Base-by-base conservation (phyloP, 2,329 filamentous ascomycete genomes). In the Pseudocercospora musae region DNA sequence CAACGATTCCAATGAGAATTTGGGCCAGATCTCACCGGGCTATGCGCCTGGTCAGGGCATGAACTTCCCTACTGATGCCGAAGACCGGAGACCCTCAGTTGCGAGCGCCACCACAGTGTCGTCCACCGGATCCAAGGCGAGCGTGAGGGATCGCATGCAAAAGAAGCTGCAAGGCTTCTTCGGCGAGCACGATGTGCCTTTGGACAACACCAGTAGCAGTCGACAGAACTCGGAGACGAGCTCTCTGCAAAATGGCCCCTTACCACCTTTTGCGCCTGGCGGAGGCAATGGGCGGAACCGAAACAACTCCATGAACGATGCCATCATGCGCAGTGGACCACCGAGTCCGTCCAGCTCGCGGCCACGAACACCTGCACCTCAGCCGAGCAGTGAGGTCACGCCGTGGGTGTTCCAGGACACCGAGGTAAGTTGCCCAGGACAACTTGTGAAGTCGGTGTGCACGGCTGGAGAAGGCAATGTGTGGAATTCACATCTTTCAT, bases 81-180 rank as follows among this genome's bases (percentile, higher is more conserved):
- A 96, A 72, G 89, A 90, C 69, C 83, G 95, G 66, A 85, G 94
- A 55, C 94, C 94, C 1, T 98, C 95, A 3, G 85, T 92, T 56
- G 92, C 92, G 42, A 97, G 93, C 76, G 87, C 93, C 66, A 92
- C 89, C 13, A 96, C 89, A 4, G 86, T 91, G 61, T 95, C 93
- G 77, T 96, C 94, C 73, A 86, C 90, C 68, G 90, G 91, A 33
- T 96, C 94, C 46, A 89, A 88, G 77, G 84, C 87, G 65, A 88
- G 86, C 64, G 83, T 89, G 63, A 87, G 88, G 69, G 87, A 90
- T 57, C 84, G 89, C 61, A 67, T 71, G 58, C 92, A 93, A 77
- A 94, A 93, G 77, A 95, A 94, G 78, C 82, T 96, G 66, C 91
- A 95, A 73, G 91, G 89, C 46, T 94, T 97, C 75, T 96, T 97